Percentiles rank a stretch among this genome's conserved stretches.
These are phyloP conservation scores for Pisolithus orientalis DNA, from an alignment of 768 basidiomycete species.

Conservation along the genomic window DNA sequence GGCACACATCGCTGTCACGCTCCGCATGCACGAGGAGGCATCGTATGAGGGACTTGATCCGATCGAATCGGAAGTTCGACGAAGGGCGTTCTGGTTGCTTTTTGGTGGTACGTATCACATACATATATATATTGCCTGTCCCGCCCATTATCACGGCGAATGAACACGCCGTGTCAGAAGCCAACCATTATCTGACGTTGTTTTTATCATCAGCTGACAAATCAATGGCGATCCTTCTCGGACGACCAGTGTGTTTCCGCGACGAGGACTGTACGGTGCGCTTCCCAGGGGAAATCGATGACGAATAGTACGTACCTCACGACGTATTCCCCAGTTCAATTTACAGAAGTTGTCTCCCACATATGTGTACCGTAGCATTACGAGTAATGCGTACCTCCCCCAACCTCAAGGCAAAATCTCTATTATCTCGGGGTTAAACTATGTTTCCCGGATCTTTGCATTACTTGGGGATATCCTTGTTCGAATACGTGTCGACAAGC, in stretches of 20 bases:
- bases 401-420: conserved; percentile 87
- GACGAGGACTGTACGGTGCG: conserved; percentile 90
- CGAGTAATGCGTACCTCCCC: conserved; percentile 73
- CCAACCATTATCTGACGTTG: neutral
- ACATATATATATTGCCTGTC: neutral
- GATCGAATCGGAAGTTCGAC: conserved; percentile 82
- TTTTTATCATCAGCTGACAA: conserved; percentile 60
- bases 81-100: conserved; percentile 83
- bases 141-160: no score
- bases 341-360: conserved; percentile 1
- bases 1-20: conserved; percentile 73
- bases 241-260: conserved; percentile 77
- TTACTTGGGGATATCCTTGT: conserved; percentile 82
- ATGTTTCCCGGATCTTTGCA: conserved; percentile 80
- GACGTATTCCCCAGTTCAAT: conserved; percentile 11
- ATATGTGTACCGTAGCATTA: conserved; percentile 47
- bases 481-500: conserved; percentile 81
- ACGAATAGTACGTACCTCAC: conserved; percentile 66
- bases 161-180: no score
- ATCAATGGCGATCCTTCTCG: conserved; percentile 80
- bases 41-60: conserved; percentile 80
- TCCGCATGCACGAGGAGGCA: conserved; percentile 82
- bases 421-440: conserved; percentile 81
- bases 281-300: conserved; percentile 83
- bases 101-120: conserved; percentile 62